A percentile compares a stretch with the other conserved stretches of the same genome.
These are phyloP conservation scores for Colletotrichum coccodes DNA, from an alignment of 2,329 filamentous ascomycete genomes.

Conservation along the genomic window DNA sequence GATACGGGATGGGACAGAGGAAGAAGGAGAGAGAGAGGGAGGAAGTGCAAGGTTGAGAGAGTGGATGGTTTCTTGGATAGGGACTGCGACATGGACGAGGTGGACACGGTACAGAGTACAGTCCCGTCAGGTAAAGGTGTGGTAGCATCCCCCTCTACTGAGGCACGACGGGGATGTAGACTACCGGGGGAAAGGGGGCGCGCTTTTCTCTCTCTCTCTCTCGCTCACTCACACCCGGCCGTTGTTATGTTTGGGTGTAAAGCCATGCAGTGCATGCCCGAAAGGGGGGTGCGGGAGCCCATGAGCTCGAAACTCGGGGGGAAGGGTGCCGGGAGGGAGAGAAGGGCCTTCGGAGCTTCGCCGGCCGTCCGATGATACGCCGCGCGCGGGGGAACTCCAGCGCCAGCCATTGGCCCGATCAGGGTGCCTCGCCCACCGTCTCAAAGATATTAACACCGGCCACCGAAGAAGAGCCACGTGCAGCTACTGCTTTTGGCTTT, in stretches of 20 bases:
- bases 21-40: slow-evolving; percentile 12
- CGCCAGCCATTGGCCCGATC: neutral
- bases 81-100: slow-evolving; percentile 21
- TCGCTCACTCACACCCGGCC: neutral
- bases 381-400: neutral
- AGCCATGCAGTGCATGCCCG: neutral
- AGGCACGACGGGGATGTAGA: slow-evolving; percentile 7
- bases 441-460: neutral
- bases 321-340: slow-evolving; percentile 18
- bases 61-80: slow-evolving; percentile 24
- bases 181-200: slow-evolving; percentile 10
- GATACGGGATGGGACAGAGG: slow-evolving; percentile 20
- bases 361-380: slow-evolving; percentile 23
- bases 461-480: neutral
- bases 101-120: slow-evolving; percentile 24
- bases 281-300: neutral
- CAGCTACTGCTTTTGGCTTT: neutral
- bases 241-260: too few relatives aligned
- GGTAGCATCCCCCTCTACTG: neutral
- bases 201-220: neutral
- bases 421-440: neutral
- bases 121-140: neutral
- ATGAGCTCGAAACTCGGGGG: slow-evolving; percentile 26
- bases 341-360: slow-evolving; percentile 15
- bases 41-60: slow-evolving; percentile 36